phyloP scores from a whole-genome alignment of 306 rosid species.

The Senna siamea region DNA sequence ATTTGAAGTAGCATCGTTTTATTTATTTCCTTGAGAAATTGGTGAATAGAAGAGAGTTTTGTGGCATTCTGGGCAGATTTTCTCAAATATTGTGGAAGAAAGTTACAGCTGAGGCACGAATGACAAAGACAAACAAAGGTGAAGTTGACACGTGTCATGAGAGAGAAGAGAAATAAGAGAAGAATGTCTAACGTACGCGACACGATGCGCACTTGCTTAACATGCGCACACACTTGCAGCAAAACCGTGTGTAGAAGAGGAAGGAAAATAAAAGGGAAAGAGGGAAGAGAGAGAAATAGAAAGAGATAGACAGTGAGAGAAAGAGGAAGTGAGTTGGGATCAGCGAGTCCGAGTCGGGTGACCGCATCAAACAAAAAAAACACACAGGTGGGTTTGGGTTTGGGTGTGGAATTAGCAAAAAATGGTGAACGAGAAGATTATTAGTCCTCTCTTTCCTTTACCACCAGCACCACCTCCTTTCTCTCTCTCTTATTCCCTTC shows the following conservation, averaged over 20 bases:
- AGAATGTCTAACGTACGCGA: background rate
- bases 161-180: background rate
- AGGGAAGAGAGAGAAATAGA: background rate
- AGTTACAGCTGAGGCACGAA: no score
- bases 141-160: slow-evolving; percentile 33
- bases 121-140: no score
- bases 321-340: slow-evolving; percentile 40
- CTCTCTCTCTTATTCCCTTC: slow-evolving; percentile 45
- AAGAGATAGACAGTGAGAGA: slow-evolving; percentile 31
- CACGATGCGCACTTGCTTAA: slow-evolving; percentile 29
- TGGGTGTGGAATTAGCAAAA: slow-evolving; percentile 63
- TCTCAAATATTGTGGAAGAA: background rate
- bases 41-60: no score
- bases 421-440: slow-evolving; percentile 65
- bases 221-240: slow-evolving; percentile 63
- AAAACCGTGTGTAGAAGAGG: slow-evolving; percentile 38
- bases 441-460: slow-evolving; percentile 45
- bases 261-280: slow-evolving; percentile 33
- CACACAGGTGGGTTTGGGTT: slow-evolving; percentile 43
- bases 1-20: background rate
- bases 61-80: background rate
- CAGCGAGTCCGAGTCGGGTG: slow-evolving; percentile 45
- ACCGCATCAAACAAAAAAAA: slow-evolving; percentile 35
- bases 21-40: background rate
- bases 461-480: slow-evolving; percentile 39